Evolutionary conservation across 2,329 filamentous ascomycete species (phyloP), one percentile per base, ranked within the genome.

Genomic region (Fusarium pilosicola): DNA sequence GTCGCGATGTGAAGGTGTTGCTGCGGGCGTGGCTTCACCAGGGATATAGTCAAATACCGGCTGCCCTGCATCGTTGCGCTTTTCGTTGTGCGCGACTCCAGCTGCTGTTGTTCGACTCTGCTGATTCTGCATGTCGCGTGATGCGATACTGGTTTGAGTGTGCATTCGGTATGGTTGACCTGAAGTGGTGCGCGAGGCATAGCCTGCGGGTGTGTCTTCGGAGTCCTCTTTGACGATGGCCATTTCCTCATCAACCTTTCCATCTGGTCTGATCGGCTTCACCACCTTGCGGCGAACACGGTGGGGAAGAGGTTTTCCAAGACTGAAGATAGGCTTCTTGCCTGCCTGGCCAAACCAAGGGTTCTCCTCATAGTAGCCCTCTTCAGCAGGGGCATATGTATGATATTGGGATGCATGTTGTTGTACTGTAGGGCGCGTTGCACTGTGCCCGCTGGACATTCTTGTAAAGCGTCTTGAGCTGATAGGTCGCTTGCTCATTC

Each of bases 251-350:
- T 74, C 72, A 0, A 62, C n/a, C 4, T 39, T 65, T 6, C 56
- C 64, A 34, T 71, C 61, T 9, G 30, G 44, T 10, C 12, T 51
- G 18, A 55, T 26, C 3, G 68, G 68, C 1, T 62, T 71, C 1
- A 64, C n/a, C 3, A 54, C 60, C 28, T 61, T 69, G n/a, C 52
- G 71, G 5, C 74, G 65, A 12, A 75, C 70, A 4, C 57, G 64
- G 11, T 76, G 74, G 12, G 74, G 74, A 7, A 76, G 44, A 15
- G 74, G 74, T 4, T 71, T 71, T 17, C 70, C 74, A 10, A 76
- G 67, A 32, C 74, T 76, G 22, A 76, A 76, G 3, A 76, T 68
- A 1, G 73, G 73, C 7, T 76, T 76, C 24, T 69, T 62, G 3
- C 52, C 65, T 6, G 48, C 42, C 36, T 74, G 60, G 5, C 64